These are phyloP conservation scores for Theileria sp. DNA, from an alignment of 169 alveolate species.

Conservation along the genomic window DNA sequence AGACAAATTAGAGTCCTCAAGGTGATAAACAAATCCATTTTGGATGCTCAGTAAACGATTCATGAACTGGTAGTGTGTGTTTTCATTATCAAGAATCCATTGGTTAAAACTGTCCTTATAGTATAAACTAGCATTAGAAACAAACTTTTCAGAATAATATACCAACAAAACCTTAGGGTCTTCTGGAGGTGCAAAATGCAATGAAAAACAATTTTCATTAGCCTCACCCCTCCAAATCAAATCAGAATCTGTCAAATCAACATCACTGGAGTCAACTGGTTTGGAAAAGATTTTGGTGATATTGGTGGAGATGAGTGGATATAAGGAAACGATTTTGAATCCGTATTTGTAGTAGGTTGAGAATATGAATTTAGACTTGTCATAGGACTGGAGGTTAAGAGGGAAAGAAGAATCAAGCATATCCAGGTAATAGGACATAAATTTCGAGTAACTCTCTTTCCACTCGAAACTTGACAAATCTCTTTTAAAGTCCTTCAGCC, in stretches of 20 bases:
- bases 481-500: slow-evolving; percentile 5
- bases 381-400: neutral
- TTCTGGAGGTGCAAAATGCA: slow-evolving; percentile 5
- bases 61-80: neutral
- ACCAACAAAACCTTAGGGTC: slow-evolving; percentile 14
- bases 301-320: neutral
- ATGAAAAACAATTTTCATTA: neutral
- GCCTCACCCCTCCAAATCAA: neutral
- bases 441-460: slow-evolving; percentile 1
- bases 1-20: neutral
- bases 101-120: neutral
- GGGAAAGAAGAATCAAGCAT: slow-evolving; percentile 10
- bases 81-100: neutral
- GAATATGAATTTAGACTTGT: neutral
- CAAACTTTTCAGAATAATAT: neutral
- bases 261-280: neutral
- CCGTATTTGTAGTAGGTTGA: neutral
- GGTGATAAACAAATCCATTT: neutral
- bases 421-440: neutral
- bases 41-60: neutral
- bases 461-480: neutral
- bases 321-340: neutral
- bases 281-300: neutral
- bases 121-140: neutral
- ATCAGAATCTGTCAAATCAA: neutral